Base-by-base conservation (phyloP, 768 basidiomycete genomes). In the Podaxis sp. region DNA sequence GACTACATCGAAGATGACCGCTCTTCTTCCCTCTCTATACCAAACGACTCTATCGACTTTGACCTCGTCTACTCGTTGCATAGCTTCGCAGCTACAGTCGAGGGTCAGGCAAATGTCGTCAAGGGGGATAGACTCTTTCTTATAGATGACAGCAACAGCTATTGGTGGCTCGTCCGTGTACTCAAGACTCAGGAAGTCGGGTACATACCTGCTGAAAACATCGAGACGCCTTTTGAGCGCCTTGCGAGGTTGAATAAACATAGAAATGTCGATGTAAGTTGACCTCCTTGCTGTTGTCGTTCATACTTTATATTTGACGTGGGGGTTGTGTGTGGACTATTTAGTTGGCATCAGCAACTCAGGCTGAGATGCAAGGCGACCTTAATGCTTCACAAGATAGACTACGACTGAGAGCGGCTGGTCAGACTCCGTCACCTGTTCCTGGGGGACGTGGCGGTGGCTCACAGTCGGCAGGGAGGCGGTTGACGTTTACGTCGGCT, bases 121-220 rank as follows among this genome's bases (percentile, higher is more conserved):
- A 98, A 98, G 76, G 97, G 97, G 25, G 96, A 99, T 80, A 93
- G 92, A 65, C 83, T 99, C 51, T 89, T 94, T 72, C 81, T 99
- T 49, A 94, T 98, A 85, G 97, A 99, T 77, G 97, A 99, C 74
- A 94, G 90, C 61, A 98, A 99, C 75, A 94, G 93, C 75, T 99
- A 99, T 77, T 98, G 97, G 97, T 98, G 97, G 97, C 91, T 98
- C 55, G 96, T 99, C 7, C 87, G 95, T 52, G 97, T 99, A 8
- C 87, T 99, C 66, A 98, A 98, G 79, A 98, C 96, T 7, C 95
- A 98, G 75, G 95, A 97, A 70, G 94, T 99, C 15, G 97, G 97
- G 0, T 99, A 99, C 74, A 98, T 99, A 55, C 97, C 97, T 17
- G 97, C 97, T 0, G 97, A 99, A 77, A 98, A 98, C 73, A 98